Evolutionary conservation across 169 alveolate species (phyloP).

Genomic region (Cryptosporidium viatorum): DNA sequence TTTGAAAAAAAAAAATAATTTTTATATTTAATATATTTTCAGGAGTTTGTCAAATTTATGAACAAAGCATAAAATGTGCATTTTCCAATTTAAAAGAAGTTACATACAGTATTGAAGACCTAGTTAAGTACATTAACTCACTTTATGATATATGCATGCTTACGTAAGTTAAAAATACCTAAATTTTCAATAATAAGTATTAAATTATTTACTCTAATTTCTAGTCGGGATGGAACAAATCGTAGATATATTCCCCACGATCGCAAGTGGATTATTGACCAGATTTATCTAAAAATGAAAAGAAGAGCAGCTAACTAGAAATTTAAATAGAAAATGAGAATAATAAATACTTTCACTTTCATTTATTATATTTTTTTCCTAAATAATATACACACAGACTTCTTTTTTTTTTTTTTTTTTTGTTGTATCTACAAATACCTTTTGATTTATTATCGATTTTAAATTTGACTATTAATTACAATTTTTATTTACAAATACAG

Average conservation of each 20-base stretch:
- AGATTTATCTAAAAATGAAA: constrained; percentile 48
- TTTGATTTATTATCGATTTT: no score
- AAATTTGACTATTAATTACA: no score
- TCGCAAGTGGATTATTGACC: constrained; percentile 73
- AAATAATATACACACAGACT: no score
- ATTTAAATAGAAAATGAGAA: neutral
- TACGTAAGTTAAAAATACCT: constrained; percentile 23
- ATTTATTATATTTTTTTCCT: no score
- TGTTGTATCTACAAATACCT: no score
- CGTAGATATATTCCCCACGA: constrained; percentile 69
- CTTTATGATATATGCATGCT: constrained; percentile 75
- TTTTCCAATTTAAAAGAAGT: constrained; percentile 59
- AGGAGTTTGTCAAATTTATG: constrained; percentile 73
- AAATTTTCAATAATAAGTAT: neutral
- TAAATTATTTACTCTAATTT: neutral
- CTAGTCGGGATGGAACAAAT: constrained; percentile 67
- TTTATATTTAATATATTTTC: neutral
- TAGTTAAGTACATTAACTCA: constrained; percentile 58
- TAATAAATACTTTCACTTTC: no score
- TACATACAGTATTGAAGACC: constrained; percentile 57
- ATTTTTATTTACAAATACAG: no score
- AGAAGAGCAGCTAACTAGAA: constrained; percentile 14
- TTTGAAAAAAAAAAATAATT: neutral
- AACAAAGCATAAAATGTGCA: constrained; percentile 74
- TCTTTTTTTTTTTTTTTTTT: no score